A percentile compares a stretch with the other conserved stretches of the same genome.
phyloP scores from a whole-genome alignment of 1,284 basidiomycete species.

The Trametes pubescens region DNA sequence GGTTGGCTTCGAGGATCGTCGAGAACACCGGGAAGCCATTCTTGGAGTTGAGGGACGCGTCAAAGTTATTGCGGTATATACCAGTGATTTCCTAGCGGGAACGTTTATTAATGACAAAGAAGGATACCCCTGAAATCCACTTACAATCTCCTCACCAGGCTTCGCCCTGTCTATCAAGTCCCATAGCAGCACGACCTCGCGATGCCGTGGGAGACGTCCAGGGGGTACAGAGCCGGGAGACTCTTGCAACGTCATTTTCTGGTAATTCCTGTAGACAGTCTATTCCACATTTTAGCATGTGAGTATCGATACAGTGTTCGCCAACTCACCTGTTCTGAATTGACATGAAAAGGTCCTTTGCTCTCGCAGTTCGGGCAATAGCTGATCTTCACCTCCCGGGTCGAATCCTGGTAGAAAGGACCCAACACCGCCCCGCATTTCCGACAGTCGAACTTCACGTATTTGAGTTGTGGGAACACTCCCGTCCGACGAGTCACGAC shows the following conservation, averaged over 20 bases:
- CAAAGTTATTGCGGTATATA: slow-evolving; percentile 99
- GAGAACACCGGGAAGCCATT: slow-evolving; percentile 99
- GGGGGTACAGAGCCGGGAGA: slow-evolving; percentile 98
- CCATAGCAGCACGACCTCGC: slow-evolving; percentile 97
- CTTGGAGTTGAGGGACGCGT: slow-evolving; percentile 97
- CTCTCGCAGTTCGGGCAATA: slow-evolving; percentile 95
- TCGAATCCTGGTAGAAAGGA: slow-evolving; percentile 98
- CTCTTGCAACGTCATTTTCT: slow-evolving; percentile 99
- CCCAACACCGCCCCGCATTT: slow-evolving; percentile 94
- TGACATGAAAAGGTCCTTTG: slow-evolving; percentile 95
- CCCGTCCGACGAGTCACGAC: slow-evolving; percentile 98
- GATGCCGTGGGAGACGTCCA: slow-evolving; percentile 94
- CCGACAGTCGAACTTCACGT: slow-evolving; percentile 98
- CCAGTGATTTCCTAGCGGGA: slow-evolving; percentile 85
- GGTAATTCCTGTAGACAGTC: slow-evolving; percentile 99
- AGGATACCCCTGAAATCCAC: slow-evolving; percentile 41
- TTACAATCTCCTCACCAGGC: slow-evolving; percentile 96
- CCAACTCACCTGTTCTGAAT: slow-evolving; percentile 85
- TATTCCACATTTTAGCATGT: slow-evolving; percentile 44
- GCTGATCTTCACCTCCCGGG: slow-evolving; percentile 92
- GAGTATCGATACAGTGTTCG: slow-evolving; percentile 20
- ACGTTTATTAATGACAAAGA: not conserved
- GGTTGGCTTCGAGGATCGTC: slow-evolving; percentile 97
- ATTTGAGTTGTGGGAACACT: slow-evolving; percentile 98
- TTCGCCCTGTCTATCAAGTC: slow-evolving; percentile 98